Evolutionary conservation across 352 stramenopile genomes (phyloP).

Genomic region (Pythium grandisporangium): DNA sequence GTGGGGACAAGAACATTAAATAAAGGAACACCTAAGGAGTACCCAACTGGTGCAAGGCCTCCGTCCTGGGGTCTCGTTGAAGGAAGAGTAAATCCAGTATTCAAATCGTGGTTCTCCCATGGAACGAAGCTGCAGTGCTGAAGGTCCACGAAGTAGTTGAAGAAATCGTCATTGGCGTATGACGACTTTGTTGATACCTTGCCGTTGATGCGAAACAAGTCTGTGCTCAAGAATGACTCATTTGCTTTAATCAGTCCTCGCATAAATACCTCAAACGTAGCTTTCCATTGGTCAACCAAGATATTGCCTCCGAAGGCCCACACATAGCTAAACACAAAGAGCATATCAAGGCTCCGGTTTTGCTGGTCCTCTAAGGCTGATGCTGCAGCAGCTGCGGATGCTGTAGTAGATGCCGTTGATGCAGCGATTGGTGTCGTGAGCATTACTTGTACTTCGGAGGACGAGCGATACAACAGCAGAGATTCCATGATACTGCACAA

Average conservation of each 20-base stretch:
- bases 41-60: constrained; percentile 9
- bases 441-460: constrained; percentile 23
- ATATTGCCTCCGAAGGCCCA: constrained; percentile 71
- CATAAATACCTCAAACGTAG: constrained; percentile 48
- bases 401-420: constrained; percentile 8
- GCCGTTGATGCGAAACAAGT: constrained; percentile 39
- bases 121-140: constrained; percentile 49
- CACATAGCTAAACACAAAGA: constrained; percentile 63
- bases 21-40: constrained; percentile 14
- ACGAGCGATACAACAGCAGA: constrained; percentile 26
- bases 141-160: constrained; percentile 66
- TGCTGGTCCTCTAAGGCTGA: constrained; percentile 32
- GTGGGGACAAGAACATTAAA: constrained; percentile 65
- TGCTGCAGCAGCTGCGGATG: constrained; percentile 10
- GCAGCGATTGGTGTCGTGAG: constrained; percentile 1
- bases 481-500: constrained; percentile 57
- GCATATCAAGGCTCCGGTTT: constrained; percentile 42
- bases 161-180: constrained; percentile 41
- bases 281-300: constrained; percentile 14
- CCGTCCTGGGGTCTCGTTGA: no score
- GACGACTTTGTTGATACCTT: constrained; percentile 40
- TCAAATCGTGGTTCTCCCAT: constrained; percentile 20
- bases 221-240: constrained; percentile 34
- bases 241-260: constrained; percentile 25
- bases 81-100: background rate